A percentile compares a stretch with the other conserved stretches of the same genome.
Evolutionary conservation across 345 rosid species (phyloP).

Genomic region (Pistacia atlantica): DNA sequence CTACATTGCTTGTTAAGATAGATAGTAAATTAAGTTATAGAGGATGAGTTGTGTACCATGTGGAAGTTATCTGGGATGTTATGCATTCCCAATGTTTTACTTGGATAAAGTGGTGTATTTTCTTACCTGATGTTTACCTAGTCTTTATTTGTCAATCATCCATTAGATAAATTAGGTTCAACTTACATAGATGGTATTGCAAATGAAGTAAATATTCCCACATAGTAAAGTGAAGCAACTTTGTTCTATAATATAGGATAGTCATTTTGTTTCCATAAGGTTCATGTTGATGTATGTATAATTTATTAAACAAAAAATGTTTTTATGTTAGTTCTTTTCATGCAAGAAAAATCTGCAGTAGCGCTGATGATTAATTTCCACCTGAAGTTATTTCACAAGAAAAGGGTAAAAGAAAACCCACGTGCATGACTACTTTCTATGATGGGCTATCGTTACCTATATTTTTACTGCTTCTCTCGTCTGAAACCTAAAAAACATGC

Average conservation of each 20-base stretch:
- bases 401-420: background rate
- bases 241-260: background rate
- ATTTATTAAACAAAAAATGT: background rate
- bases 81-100: background rate
- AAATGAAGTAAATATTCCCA: background rate
- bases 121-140: background rate
- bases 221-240: background rate
- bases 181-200: background rate
- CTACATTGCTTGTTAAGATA: background rate
- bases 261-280: background rate
- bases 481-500: background rate
- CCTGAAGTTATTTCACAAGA: background rate
- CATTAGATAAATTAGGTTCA: background rate
- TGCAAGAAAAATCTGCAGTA: background rate
- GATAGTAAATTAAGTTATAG: background rate
- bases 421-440: background rate
- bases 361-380: background rate
- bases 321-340: background rate
- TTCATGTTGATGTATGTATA: background rate
- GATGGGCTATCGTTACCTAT: background rate
- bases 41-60: constrained; percentile 2
- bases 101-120: too few species aligned
- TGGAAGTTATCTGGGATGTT: background rate
- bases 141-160: background rate
- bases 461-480: background rate